Percentiles rank a stretch among this genome's conserved stretches.
phyloP scores from a whole-genome alignment of 257 asterid genomes.

The Avicennia marina region DNA sequence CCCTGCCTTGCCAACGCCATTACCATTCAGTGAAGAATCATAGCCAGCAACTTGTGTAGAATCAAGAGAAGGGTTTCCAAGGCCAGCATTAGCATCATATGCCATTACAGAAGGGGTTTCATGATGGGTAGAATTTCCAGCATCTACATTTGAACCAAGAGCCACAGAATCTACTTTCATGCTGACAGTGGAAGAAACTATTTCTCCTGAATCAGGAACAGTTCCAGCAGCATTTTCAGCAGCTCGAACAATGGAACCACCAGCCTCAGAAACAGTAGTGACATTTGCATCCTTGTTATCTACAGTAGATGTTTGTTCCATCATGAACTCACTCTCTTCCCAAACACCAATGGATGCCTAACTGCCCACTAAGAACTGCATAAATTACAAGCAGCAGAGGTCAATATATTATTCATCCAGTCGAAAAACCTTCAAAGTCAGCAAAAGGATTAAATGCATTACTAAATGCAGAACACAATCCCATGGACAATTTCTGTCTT shows the following conservation, averaged over 20 bases:
- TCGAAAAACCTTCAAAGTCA: neutral
- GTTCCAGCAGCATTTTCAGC: slow-evolving; percentile 15
- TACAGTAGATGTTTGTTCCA: slow-evolving; percentile 22
- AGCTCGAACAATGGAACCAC: slow-evolving; percentile 23
- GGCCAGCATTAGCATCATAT: slow-evolving; percentile 29
- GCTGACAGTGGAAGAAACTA: slow-evolving; percentile 14
- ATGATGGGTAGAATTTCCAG: slow-evolving; percentile 30
- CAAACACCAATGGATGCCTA: slow-evolving; percentile 14
- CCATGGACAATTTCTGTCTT: neutral
- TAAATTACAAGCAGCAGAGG: slow-evolving; percentile 1
- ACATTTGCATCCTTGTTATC: slow-evolving; percentile 15
- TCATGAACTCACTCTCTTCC: slow-evolving; percentile 22
- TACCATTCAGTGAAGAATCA: slow-evolving; percentile 44
- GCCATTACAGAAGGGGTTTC: slow-evolving; percentile 20
- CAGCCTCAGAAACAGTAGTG: slow-evolving; percentile 23
- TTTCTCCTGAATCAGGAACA: slow-evolving; percentile 12
- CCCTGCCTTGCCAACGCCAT: slow-evolving; percentile 37
- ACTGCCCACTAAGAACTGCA: slow-evolving; percentile 13
- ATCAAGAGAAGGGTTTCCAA: slow-evolving; percentile 29
- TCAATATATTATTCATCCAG: neutral
- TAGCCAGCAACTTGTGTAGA: slow-evolving; percentile 39
- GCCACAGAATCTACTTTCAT: slow-evolving; percentile 19
- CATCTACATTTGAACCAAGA: slow-evolving; percentile 27
- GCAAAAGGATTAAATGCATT: neutral
- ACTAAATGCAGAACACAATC: neutral